A percentile compares a stretch with the other conserved stretches of the same genome.
phyloP scores from a whole-genome alignment of 2,329 filamentous ascomycete genomes.

The Stylonectria norvegica region DNA sequence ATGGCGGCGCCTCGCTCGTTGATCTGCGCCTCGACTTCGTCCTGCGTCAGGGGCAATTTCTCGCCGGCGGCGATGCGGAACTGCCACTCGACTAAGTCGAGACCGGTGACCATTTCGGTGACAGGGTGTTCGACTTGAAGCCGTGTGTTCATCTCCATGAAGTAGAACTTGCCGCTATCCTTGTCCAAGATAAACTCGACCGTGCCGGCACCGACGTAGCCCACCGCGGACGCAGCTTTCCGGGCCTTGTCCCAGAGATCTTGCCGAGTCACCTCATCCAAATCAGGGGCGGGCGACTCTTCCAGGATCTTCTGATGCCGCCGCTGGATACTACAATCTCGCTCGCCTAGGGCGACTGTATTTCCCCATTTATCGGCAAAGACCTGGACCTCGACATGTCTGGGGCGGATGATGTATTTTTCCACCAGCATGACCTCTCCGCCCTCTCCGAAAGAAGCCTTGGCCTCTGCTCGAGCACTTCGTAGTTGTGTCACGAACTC shows the following conservation, averaged over 20 bases:
- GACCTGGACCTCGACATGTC: conserved; percentile 87
- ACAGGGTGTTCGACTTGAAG: conserved; percentile 97
- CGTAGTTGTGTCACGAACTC: conserved; percentile 69
- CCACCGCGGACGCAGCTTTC: conserved; percentile 67
- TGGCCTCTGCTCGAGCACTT: conserved; percentile 71
- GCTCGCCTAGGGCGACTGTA: conserved; percentile 79
- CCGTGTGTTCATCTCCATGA: conserved; percentile 81
- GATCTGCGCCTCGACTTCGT: conserved; percentile 71
- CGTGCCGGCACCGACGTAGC: conserved; percentile 86
- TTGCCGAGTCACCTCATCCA: conserved; percentile 55
- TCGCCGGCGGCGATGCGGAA: conserved; percentile 68
- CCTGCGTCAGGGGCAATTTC: conserved; percentile 53
- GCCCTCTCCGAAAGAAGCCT: conserved; percentile 76
- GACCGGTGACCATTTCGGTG: conserved; percentile 66
- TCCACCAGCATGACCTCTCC: conserved; percentile 81
- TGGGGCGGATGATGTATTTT: conserved; percentile 72
- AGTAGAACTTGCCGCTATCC: conserved; percentile 75
- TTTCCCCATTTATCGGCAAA: conserved; percentile 80
- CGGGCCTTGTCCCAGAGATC: conserved; percentile 65
- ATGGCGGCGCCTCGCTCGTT: conserved; percentile 77
- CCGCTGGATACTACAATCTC: conserved; percentile 84
- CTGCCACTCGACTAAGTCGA: conserved; percentile 90
- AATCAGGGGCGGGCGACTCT: conserved; percentile 75
- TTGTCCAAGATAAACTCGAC: conserved; percentile 90
- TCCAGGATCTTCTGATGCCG: conserved; percentile 90